These are phyloP conservation scores for Eucalyptus curtisii DNA, from an alignment of 345 rosid species.

Conservation along the genomic window DNA sequence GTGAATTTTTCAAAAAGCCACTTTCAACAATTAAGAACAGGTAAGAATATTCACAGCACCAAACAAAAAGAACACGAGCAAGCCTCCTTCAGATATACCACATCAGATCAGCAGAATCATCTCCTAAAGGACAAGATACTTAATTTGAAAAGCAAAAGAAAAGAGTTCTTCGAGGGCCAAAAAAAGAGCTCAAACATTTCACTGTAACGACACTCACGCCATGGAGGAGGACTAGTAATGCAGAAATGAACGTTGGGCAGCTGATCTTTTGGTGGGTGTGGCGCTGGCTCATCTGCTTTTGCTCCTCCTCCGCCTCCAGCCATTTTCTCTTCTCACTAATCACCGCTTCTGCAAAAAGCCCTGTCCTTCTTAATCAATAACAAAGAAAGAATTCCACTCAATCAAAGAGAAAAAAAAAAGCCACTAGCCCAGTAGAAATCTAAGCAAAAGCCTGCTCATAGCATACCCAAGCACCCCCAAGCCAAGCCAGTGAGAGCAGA, in stretches of 20 bases:
- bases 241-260: slow-evolving; percentile 60
- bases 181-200: background rate
- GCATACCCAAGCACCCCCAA: background rate
- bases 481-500: background rate
- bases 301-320: slow-evolving; percentile 35
- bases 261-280: slow-evolving; percentile 91
- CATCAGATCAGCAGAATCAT: slow-evolving; percentile 11
- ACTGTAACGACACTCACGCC: slow-evolving; percentile 52
- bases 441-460: background rate
- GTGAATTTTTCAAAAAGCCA: slow-evolving; percentile 16
- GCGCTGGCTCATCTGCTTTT: slow-evolving; percentile 67
- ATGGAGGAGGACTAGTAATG: slow-evolving; percentile 95
- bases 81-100: slow-evolving; percentile 7
- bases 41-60: slow-evolving; percentile 5
- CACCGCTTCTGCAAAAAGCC: background rate
- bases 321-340: background rate
- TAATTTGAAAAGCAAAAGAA: background rate
- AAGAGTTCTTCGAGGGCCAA: background rate
- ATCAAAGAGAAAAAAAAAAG: background rate
- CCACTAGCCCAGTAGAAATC: background rate
- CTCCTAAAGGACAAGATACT: background rate
- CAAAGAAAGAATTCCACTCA: background rate
- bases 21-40: slow-evolving; percentile 19
- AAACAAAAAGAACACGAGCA: background rate
- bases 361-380: background rate